A percentile compares a stretch with the other conserved stretches of the same genome.
Evolutionary conservation across 345 rosid genomes (phyloP).

Genomic region (Nasturtium officinale): DNA sequence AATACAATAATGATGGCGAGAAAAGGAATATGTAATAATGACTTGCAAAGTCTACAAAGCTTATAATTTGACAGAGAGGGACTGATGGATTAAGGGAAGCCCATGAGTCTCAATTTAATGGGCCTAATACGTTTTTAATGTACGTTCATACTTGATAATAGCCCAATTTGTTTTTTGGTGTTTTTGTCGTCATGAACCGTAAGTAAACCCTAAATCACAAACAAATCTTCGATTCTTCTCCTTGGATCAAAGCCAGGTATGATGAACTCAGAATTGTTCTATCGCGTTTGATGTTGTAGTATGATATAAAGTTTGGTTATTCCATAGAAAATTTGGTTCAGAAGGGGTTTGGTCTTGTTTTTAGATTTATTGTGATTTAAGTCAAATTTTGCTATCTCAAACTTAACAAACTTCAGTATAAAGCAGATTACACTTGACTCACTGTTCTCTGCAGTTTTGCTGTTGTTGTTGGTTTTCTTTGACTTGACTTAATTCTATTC

Average conservation of each 20-base stretch:
- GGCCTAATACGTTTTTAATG: not conserved
- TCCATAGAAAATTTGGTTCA: not conserved
- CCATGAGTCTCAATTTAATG: not conserved
- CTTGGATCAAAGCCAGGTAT: constrained; percentile 28
- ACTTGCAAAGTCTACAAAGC: not conserved
- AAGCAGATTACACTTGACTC: not conserved
- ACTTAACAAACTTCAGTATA: not conserved
- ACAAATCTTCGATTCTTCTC: constrained; percentile 4
- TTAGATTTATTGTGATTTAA: not conserved
- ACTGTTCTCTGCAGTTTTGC: not conserved
- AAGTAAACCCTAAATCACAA: constrained; percentile 38
- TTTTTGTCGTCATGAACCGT: not conserved
- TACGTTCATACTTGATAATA: not conserved
- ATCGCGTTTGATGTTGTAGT: not conserved
- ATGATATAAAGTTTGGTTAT: not conserved
- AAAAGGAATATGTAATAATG: no score
- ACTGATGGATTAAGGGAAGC: not conserved
- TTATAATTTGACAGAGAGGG: not conserved
- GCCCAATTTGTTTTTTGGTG: constrained; percentile 3
- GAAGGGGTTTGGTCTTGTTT: not conserved
- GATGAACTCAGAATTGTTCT: not conserved
- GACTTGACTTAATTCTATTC: not conserved
- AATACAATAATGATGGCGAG: not conserved
- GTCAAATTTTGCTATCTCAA: not conserved
- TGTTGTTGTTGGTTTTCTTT: not conserved